A percentile compares a stretch with the other conserved stretches of the same genome.
phyloP scores from a whole-genome alignment of 768 basidiomycete species.

The Macrolepiota fuliginosa region DNA sequence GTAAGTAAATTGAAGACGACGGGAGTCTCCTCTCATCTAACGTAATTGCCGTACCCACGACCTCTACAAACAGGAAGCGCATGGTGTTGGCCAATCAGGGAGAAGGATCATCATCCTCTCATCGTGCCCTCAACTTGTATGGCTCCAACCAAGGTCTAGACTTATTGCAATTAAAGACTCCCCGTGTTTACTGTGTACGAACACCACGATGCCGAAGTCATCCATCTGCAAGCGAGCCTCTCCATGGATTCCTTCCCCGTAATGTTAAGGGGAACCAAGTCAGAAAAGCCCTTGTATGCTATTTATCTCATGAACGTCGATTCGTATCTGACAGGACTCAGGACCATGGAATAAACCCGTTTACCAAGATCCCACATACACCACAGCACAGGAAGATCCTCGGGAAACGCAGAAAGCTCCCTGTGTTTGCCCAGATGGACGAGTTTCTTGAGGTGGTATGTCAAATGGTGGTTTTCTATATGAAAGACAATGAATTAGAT shows the following conservation, averaged over 20 bases:
- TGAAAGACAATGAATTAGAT: no score
- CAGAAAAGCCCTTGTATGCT: constrained; percentile 64
- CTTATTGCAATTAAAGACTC: no score
- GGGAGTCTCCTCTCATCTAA: no score
- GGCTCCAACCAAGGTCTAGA: no score
- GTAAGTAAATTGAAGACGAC: no score
- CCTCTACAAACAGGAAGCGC: no score
- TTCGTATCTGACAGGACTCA: constrained; percentile 23
- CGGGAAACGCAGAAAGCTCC: constrained; percentile 80
- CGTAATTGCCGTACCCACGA: no score
- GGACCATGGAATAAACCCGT: constrained; percentile 84
- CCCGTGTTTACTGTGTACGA: no score
- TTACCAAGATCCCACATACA: constrained; percentile 78
- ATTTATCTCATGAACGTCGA: background rate
- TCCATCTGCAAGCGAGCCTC: constrained; percentile 40
- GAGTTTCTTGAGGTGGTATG: constrained; percentile 89
- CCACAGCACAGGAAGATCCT: constrained; percentile 85
- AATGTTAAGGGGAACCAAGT: constrained; percentile 66
- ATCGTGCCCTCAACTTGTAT: no score
- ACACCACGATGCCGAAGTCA: background rate
- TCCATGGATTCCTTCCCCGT: constrained; percentile 74
- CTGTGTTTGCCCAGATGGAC: constrained; percentile 90
- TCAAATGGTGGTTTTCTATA: constrained; percentile 29
- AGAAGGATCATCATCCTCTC: no score
- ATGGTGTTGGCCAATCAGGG: no score